Evolutionary conservation across 371 early-diverging fungal genomes (phyloP), one percentile per base, ranked within the genome.

Genomic region (Chytridium lagenaria): DNA sequence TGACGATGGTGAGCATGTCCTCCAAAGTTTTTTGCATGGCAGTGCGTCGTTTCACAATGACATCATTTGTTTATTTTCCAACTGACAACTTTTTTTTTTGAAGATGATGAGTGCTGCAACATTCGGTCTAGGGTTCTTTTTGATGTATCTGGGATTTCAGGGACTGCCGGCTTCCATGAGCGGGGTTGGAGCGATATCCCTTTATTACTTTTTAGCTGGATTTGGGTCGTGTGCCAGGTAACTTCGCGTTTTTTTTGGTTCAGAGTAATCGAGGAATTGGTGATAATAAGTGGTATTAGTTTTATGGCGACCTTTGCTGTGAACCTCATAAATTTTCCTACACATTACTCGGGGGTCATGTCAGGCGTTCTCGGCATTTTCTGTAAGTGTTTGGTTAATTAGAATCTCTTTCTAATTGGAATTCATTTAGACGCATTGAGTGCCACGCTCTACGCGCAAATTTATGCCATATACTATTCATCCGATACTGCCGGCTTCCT

Each of bases 301-400:
- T 70, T 70, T 37, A 59, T 70, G 50, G 71, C 61, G n/a, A 59
- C 44, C 3, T 70, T 50, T 36, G 71, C 51, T 12, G 36, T 70
- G 44, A 63, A 59, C 33, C 44, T 64, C 22, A n/a, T 50, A 3
- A 70, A 70, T 44, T 70, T 70, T n/a, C 44, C 71, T 2, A 31
- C 71, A 16, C 2, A 39, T 49, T 64, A 63, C 64, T 59, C 71
- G 15, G 71, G 71, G 15, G 15, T 70, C 50, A 31, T 70, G 19
- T 59, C 71, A n/a, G 71, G 71, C 2, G 49, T 70, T 22, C 64
- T 70, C 19, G 71, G 71, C 39, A 50, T 63, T n/a, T 70, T 70
- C 36, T 70, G 66, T 66, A 40, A 40, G 66, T 66, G 5, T 37
- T 30, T 30, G 5, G 5, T 52, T 44, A n/a, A n/a, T n/a, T n/a